Percentiles rank a stretch among this genome's conserved stretches.
Conservation (phyloP, 345 rosid species). For the Adansonia digitata region DNA sequence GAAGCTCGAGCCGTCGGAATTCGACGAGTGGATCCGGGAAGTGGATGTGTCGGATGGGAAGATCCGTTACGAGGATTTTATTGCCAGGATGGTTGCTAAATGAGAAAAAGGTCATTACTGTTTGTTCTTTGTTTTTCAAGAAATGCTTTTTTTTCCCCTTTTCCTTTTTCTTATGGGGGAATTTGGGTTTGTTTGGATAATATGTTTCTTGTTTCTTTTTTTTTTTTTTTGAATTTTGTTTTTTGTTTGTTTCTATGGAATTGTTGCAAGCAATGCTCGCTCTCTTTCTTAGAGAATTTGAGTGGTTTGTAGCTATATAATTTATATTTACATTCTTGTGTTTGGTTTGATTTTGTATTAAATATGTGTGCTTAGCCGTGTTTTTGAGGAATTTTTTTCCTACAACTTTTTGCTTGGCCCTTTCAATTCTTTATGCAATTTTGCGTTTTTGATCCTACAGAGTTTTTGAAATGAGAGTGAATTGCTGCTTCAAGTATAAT, state of each 20-base stretch:
- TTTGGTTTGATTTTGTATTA: neutral
- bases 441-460: neutral
- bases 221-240: too few species aligned
- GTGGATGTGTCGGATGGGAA: constrained; percentile 86
- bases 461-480: neutral
- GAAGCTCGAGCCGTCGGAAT: too few species aligned
- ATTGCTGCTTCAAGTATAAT: too few species aligned
- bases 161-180: neutral
- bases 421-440: neutral
- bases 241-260: constrained; percentile 19
- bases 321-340: neutral
- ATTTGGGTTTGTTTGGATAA: constrained; percentile 17
- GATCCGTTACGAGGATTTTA: constrained; percentile 91
- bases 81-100: constrained; percentile 92
- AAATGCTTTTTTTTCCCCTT: neutral
- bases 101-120: constrained; percentile 33
- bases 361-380: too few species aligned
- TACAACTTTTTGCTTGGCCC: neutral
- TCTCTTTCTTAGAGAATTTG: constrained; percentile 8
- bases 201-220: too few species aligned
- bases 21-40: constrained; percentile 98
- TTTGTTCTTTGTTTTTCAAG: neutral
- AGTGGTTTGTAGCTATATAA: neutral
- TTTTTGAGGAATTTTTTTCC: too few species aligned
- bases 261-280: constrained; percentile 23